These are phyloP conservation scores for Plantago coronopus DNA, from an alignment of 305 asterid genomes.

Conservation along the genomic window DNA sequence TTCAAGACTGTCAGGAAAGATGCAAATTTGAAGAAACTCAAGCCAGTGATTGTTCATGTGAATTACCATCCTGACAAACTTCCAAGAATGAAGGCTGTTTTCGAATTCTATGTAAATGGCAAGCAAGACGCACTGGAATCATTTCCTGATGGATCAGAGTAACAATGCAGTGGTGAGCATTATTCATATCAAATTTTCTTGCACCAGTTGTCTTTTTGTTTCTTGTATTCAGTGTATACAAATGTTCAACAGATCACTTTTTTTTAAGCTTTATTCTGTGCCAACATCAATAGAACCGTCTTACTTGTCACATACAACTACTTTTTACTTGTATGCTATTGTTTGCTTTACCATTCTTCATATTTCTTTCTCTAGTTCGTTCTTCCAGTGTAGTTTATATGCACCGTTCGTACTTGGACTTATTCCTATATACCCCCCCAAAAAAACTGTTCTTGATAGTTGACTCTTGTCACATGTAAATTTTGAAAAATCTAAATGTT, in stretches of 20 bases:
- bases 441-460: too few species aligned
- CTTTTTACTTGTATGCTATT: background rate
- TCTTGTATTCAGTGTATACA: constrained; percentile 9
- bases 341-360: background rate
- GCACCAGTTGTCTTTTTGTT: background rate
- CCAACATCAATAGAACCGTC: constrained; percentile 9
- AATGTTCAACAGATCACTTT: constrained; percentile 4
- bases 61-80: constrained; percentile 41
- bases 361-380: background rate
- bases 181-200: background rate
- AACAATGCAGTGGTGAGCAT: constrained; percentile 15
- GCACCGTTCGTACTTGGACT: background rate
- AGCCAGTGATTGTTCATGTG: constrained; percentile 43
- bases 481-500: too few species aligned
- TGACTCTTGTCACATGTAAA: background rate
- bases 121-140: constrained; percentile 34
- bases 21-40: constrained; percentile 26
- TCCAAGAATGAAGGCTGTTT: constrained; percentile 37
- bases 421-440: too few species aligned
- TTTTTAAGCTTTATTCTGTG: constrained; percentile 10
- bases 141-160: constrained; percentile 37
- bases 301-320: background rate
- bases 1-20: constrained; percentile 41
- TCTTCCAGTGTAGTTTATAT: background rate
- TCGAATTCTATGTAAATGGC: constrained; percentile 40